phyloP scores from a whole-genome alignment of 164 flowering plant genomes.

The Tetrastigma voinierianum region DNA sequence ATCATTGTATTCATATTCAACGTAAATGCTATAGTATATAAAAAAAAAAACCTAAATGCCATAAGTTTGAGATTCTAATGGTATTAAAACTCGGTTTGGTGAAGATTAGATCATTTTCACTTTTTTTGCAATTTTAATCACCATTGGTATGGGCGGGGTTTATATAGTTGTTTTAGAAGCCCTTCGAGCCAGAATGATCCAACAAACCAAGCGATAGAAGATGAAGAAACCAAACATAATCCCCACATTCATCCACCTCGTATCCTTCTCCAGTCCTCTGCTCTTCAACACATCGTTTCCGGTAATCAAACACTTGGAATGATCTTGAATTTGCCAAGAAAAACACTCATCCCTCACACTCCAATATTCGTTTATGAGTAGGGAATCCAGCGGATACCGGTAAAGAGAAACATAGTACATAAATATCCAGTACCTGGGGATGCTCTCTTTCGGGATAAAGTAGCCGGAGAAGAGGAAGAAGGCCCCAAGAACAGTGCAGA shows the following conservation, averaged over 20 bases:
- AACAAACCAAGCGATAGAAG: conserved; percentile 77
- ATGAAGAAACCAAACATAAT: conserved; percentile 86
- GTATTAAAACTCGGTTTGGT: no score
- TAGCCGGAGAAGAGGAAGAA: conserved; percentile 97
- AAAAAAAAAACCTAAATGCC: no score
- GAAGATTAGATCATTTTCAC: no score
- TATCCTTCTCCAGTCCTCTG: conserved; percentile 71
- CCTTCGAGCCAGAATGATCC: conserved; percentile 72
- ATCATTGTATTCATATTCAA: no score
- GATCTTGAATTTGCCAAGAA: conserved; percentile 27
- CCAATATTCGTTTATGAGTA: conserved; percentile 83
- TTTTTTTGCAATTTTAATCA: no score
- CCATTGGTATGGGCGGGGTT: no score
- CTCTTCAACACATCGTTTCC: conserved; percentile 67
- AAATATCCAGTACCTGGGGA: conserved; percentile 90
- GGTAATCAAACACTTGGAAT: conserved; percentile 46
- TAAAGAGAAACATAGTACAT: conserved; percentile 93
- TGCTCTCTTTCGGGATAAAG: conserved; percentile 84
- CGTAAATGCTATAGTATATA: no score
- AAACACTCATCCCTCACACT: conserved; percentile 58
- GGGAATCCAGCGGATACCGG: conserved; percentile 76
- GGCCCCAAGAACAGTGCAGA: conserved; percentile 79
- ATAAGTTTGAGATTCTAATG: no score
- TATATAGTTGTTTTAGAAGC: conserved; percentile 58
- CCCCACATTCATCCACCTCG: conserved; percentile 81